Conservation (phyloP, 1,284 basidiomycete genomes). For the Caloboletus firmus region DNA sequence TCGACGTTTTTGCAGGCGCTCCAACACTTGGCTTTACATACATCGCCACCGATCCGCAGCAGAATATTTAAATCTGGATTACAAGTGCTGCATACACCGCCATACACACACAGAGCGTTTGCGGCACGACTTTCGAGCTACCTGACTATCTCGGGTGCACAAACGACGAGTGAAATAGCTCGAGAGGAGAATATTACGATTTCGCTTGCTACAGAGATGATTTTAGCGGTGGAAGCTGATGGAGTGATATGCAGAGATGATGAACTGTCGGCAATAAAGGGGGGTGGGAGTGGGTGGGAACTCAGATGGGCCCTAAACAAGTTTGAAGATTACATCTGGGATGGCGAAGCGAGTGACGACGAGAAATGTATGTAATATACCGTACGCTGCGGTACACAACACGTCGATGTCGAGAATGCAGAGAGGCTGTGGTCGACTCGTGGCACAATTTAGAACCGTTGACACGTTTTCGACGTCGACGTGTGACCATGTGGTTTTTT, state of each 20-base stretch:
- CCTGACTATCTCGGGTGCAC: slow-evolving; percentile 49
- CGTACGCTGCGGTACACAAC: background rate
- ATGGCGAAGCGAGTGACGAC: slow-evolving; percentile 46
- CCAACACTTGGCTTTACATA: slow-evolving; percentile 66
- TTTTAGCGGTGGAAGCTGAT: slow-evolving; percentile 66
- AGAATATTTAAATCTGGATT: slow-evolving; percentile 74
- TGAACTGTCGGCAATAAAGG: slow-evolving; percentile 42
- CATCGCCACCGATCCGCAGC: slow-evolving; percentile 65
- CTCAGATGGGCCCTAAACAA: slow-evolving; percentile 50
- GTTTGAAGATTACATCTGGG: slow-evolving; percentile 67
- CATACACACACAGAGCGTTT: slow-evolving; percentile 67
- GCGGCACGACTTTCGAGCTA: slow-evolving; percentile 59
- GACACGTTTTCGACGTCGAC: slow-evolving; percentile 36
- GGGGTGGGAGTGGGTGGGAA: slow-evolving; percentile 37
- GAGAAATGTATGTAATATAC: slow-evolving; percentile 6
- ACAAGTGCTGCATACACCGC: slow-evolving; percentile 81
- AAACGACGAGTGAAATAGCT: slow-evolving; percentile 65
- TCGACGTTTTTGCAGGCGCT: slow-evolving; percentile 76
- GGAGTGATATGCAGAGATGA: slow-evolving; percentile 78
- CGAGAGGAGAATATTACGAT: slow-evolving; percentile 67
- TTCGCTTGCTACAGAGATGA: slow-evolving; percentile 72
- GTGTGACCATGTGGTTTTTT: too few relatives aligned
- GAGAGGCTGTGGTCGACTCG: slow-evolving; percentile 18
- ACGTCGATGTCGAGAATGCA: slow-evolving; percentile 17
- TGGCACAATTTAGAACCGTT: background rate